Evolutionary conservation across 371 early-diverging fungal genomes (phyloP), one percentile per base, ranked within the genome.

Genomic region (Lichtheimia hyalospora): DNA sequence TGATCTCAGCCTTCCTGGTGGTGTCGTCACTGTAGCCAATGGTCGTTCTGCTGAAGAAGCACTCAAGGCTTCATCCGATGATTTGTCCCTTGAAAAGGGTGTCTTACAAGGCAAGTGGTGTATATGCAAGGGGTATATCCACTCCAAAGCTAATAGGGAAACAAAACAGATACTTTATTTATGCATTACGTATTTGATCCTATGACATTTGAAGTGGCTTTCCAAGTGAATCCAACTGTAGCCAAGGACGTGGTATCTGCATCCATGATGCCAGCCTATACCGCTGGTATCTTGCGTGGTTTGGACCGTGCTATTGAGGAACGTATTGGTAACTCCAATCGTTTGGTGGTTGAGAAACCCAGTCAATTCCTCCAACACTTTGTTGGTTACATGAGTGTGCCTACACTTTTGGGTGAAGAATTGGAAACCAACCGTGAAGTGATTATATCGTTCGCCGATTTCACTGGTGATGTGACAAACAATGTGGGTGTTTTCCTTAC

Each of bases 341-440:
- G 39, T 6, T 50, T 48, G 3, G 41, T 52, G 16, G 4, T 64
- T 50, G 34, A 63, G 0, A 41, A 68, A 2, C 61, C 66, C 14
- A 66, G 51, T 13, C 1, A 16, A 3, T 73, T 76, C 18, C 50
- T 76, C 3, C 76, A 76, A 55, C 49, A 63, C 1, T 60, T 66
- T 20, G 71, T 76, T 25, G 76, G 71, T 15, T 73, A 73, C 52
- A 76, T 76, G 66, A 73, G 76, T 58, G 71, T 73, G 6, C 69
- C 67, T 24, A 49, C 67, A 34, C 58, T 76, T 4, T n/a, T 73
- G 10, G 76, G 76, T 25, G 23, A 56, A 20, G 73, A 76, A 49
- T 57, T 69, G 5, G 67, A 49, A 8, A 57, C 39, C 12, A 66
- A 76, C 40, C 52, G 39, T 0, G 44, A 53, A 6, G 71, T 76